These are phyloP conservation scores for Tricholoma furcatifolium DNA, from an alignment of 768 basidiomycete genomes.

Conservation along the genomic window DNA sequence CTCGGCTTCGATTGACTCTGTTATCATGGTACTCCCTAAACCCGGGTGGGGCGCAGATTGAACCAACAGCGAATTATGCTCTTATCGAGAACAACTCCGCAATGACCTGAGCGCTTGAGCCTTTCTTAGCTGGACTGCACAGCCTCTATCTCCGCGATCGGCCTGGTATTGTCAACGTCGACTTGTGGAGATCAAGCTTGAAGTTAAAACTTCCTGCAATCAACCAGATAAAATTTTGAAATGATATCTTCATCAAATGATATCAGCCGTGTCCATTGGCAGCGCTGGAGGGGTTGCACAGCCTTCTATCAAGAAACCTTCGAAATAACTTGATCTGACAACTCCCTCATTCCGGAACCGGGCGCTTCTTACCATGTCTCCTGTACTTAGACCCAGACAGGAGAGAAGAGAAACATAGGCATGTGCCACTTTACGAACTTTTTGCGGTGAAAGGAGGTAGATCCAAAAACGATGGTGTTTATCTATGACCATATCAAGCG, in stretches of 20 bases:
- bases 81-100: constrained; percentile 1
- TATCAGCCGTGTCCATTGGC: too few relatives aligned
- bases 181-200: too few relatives aligned
- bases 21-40: not conserved
- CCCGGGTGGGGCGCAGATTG: not conserved
- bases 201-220: too few relatives aligned
- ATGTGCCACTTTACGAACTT: not conserved
- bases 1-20: not conserved
- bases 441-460: constrained; percentile 4
- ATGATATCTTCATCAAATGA: too few relatives aligned
- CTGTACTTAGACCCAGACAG: not conserved
- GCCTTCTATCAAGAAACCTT: too few relatives aligned
- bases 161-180: too few relatives aligned
- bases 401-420: not conserved
- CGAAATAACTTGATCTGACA: too few relatives aligned
- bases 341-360: too few relatives aligned
- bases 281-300: too few relatives aligned
- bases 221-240: too few relatives aligned
- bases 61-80: constrained; percentile 11
- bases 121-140: not conserved
- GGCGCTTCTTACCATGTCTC: not conserved
- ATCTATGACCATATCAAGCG: not conserved
- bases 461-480: not conserved
- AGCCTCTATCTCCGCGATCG: not conserved
- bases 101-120: too few relatives aligned